These are phyloP conservation scores for Pseudogymnoascus sp. DNA, from an alignment of 2,329 filamentous ascomycete species.

Conservation along the genomic window DNA sequence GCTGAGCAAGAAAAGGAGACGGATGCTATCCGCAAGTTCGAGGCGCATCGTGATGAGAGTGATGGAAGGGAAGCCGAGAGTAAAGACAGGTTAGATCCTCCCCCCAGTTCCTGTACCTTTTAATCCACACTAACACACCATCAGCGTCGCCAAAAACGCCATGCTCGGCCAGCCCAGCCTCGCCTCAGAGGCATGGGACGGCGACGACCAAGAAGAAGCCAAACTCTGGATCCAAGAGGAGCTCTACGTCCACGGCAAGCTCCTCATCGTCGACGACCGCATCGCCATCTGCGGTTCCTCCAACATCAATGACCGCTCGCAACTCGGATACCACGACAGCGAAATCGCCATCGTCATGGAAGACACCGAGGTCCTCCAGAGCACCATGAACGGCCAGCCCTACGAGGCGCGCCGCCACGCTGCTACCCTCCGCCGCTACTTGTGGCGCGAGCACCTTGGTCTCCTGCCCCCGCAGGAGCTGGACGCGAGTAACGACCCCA, in stretches of 20 bases:
- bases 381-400: slow-evolving; percentile 68
- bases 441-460: slow-evolving; percentile 88
- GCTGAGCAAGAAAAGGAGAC: slow-evolving; percentile 33
- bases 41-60: slow-evolving; percentile 35
- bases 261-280: slow-evolving; percentile 81
- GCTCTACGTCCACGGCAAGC: slow-evolving; percentile 88
- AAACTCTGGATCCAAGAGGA: slow-evolving; percentile 92
- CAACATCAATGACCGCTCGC: slow-evolving; percentile 86
- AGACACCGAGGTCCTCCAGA: slow-evolving; percentile 63
- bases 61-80: slow-evolving; percentile 20
- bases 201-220: slow-evolving; percentile 64
- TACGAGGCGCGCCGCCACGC: slow-evolving; percentile 77
- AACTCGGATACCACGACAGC: slow-evolving; percentile 81
- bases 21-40: slow-evolving; percentile 45
- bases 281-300: slow-evolving; percentile 78
- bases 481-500: slow-evolving; percentile 58
- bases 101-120: neutral
- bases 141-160: slow-evolving; percentile 65
- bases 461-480: slow-evolving; percentile 66
- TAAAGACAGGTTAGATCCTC: slow-evolving; percentile 15
- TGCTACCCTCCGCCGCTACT: slow-evolving; percentile 67
- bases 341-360: slow-evolving; percentile 87
- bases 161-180: slow-evolving; percentile 63
- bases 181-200: slow-evolving; percentile 68
- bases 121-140: neutral